phyloP scores from a whole-genome alignment of 305 asterid genomes.

The Solanum hybrid region DNA sequence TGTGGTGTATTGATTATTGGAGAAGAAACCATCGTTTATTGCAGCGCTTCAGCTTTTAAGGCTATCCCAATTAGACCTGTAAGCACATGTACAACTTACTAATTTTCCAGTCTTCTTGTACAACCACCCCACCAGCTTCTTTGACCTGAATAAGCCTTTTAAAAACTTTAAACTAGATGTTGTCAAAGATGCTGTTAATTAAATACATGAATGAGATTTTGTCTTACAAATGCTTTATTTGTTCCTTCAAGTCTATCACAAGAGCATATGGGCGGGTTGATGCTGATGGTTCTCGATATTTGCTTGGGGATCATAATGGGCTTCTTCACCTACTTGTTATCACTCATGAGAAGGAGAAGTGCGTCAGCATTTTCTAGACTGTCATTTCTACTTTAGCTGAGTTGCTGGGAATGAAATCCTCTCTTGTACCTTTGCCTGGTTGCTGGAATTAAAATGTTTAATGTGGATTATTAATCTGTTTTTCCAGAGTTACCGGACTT shows the following conservation, averaged over 20 bases:
- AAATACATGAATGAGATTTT: neutral
- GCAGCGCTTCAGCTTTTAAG: slow-evolving; percentile 86
- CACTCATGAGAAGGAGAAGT: slow-evolving; percentile 95
- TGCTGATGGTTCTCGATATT: slow-evolving; percentile 90
- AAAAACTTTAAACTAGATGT: neutral
- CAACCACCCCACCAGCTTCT: neutral
- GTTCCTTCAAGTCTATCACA: slow-evolving; percentile 56
- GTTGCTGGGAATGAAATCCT: neutral
- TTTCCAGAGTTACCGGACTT: slow-evolving; percentile 79
- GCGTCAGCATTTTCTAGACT: slow-evolving; percentile 15
- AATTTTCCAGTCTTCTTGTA: neutral
- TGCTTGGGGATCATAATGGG: slow-evolving; percentile 92
- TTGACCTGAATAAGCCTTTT: neutral
- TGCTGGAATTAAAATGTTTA: neutral
- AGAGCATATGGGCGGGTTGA: slow-evolving; percentile 96
- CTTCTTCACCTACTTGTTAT: slow-evolving; percentile 82
- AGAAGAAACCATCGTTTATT: slow-evolving; percentile 93
- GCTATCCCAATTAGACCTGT: slow-evolving; percentile 94
- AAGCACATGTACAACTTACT: slow-evolving; percentile 20
- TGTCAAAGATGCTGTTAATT: neutral
- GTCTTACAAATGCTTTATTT: slow-evolving; percentile 14
- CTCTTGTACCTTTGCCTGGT: neutral
- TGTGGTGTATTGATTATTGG: slow-evolving; percentile 95
- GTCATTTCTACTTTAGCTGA: neutral
- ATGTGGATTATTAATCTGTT: slow-evolving; percentile 12